A percentile compares a stretch with the other conserved stretches of the same genome.
These are phyloP conservation scores for Geum urbanum DNA, from an alignment of 306 rosid genomes.

Conservation along the genomic window DNA sequence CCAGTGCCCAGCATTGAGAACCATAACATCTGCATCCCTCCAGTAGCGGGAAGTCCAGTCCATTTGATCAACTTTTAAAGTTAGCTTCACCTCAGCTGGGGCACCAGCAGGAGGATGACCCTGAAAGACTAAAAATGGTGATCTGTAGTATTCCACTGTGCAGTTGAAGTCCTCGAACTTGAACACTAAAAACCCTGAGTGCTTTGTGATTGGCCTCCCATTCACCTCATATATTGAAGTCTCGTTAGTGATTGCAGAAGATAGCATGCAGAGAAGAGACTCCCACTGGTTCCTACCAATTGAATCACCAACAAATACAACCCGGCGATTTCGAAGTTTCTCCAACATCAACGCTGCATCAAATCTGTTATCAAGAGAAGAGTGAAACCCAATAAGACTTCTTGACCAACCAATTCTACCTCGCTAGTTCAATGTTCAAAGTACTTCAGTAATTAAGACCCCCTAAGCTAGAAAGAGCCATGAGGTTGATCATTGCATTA, in stretches of 20 bases:
- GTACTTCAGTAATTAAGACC: neutral
- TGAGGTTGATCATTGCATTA: neutral
- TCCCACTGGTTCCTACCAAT: constrained; percentile 97
- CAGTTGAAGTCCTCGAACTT: constrained; percentile 78
- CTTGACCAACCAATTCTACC: neutral
- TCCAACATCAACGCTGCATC: constrained; percentile 72
- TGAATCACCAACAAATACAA: constrained; percentile 89
- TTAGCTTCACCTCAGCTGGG: constrained; percentile 46
- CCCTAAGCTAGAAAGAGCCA: constrained; percentile 1
- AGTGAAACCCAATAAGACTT: constrained; percentile 15
- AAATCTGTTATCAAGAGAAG: constrained; percentile 48
- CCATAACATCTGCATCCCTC: constrained; percentile 70
- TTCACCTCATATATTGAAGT: constrained; percentile 60
- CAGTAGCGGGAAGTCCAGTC: constrained; percentile 68
- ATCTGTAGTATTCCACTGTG: constrained; percentile 79
- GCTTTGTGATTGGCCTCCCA: constrained; percentile 75
- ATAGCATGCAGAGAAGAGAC: constrained; percentile 85
- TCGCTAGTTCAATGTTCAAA: constrained; percentile 8
- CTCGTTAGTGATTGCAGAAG: constrained; percentile 55
- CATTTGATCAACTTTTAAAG: constrained; percentile 62
- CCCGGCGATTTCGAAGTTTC: constrained; percentile 52
- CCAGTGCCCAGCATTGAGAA: constrained; percentile 93
- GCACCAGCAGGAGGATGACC: constrained; percentile 67
- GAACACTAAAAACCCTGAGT: constrained; percentile 69
- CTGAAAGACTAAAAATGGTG: constrained; percentile 75